Conservation (phyloP, 1,139 yeast genomes). For the Lodderomyces metapsilosis region DNA sequence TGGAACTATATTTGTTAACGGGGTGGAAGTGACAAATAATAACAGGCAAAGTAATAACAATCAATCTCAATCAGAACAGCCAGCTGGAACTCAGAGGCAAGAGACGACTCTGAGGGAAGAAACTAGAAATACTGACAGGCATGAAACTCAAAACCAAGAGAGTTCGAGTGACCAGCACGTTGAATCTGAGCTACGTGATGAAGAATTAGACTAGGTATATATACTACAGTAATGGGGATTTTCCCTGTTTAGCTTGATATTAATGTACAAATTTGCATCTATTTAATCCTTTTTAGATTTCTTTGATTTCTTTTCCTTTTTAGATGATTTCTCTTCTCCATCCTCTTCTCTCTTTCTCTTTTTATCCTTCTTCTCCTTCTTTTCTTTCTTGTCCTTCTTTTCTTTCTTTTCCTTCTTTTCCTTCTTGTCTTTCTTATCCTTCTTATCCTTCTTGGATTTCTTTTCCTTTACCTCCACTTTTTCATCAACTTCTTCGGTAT, state of each 20-base stretch:
- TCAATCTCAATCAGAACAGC: too few species aligned
- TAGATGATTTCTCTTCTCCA: constrained; percentile 11
- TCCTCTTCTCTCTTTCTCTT: constrained; percentile 17
- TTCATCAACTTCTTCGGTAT: constrained; percentile 34
- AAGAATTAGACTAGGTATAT: neutral
- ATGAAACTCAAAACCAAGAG: neutral
- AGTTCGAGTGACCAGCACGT: neutral
- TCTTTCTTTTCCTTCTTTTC: constrained; percentile 46
- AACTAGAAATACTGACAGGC: neutral
- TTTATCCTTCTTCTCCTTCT: constrained; percentile 43
- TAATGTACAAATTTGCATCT: constrained; percentile 3
- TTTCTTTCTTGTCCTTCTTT: constrained; percentile 40
- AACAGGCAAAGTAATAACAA: neutral
- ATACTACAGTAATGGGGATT: neutral
- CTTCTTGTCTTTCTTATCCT: constrained; percentile 34
- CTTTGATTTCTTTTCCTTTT: constrained; percentile 40
- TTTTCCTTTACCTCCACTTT: constrained; percentile 19
- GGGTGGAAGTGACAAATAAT: constrained; percentile 5
- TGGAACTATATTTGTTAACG: constrained; percentile 11
- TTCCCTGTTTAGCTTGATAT: constrained; percentile 2
- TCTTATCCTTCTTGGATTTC: constrained; percentile 42
- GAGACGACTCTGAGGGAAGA: neutral
- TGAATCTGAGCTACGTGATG: neutral
- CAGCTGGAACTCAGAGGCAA: neutral
- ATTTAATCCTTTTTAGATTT: constrained; percentile 10